Evolutionary conservation across 2,329 filamentous ascomycete species (phyloP).

Genomic region (Aspergillus arachidicola): DNA sequence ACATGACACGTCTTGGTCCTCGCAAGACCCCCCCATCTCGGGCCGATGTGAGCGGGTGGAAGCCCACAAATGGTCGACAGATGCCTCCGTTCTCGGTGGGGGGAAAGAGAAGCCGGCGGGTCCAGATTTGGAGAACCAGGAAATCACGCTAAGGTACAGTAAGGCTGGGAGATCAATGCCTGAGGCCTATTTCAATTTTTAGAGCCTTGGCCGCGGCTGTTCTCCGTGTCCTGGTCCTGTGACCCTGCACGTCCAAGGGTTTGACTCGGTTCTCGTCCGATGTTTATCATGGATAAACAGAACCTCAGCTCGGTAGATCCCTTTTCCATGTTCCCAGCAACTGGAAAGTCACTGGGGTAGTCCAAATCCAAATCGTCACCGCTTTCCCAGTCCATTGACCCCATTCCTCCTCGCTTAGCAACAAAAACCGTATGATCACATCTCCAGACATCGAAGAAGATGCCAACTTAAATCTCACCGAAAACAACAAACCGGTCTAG

Average conservation of each 20-base stretch:
- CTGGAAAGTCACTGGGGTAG: background rate
- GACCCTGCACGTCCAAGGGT: background rate
- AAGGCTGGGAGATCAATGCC: background rate
- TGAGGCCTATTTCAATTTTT: background rate
- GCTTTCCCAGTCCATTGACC: background rate
- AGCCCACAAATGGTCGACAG: conserved; percentile 1
- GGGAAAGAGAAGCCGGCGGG: conserved; percentile 2
- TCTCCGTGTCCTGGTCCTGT: background rate
- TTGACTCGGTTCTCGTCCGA: conserved; percentile 4
- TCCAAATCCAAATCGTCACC: background rate
- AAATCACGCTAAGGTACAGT: background rate
- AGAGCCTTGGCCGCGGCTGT: background rate
- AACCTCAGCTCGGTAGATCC: background rate
- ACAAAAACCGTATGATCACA: background rate
- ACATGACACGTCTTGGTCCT: background rate
- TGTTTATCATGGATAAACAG: background rate
- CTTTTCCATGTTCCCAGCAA: background rate
- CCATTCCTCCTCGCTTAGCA: background rate
- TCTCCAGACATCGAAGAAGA: background rate
- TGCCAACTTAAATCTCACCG: background rate
- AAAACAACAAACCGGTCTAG: background rate
- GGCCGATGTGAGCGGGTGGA: conserved; percentile 4
- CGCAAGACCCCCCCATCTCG: background rate
- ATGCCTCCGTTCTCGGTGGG: conserved; percentile 10
- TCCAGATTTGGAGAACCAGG: conserved; percentile 7